phyloP scores from a whole-genome alignment of 2,329 filamentous ascomycete species.

The Pseudogymnoascus sp. region DNA sequence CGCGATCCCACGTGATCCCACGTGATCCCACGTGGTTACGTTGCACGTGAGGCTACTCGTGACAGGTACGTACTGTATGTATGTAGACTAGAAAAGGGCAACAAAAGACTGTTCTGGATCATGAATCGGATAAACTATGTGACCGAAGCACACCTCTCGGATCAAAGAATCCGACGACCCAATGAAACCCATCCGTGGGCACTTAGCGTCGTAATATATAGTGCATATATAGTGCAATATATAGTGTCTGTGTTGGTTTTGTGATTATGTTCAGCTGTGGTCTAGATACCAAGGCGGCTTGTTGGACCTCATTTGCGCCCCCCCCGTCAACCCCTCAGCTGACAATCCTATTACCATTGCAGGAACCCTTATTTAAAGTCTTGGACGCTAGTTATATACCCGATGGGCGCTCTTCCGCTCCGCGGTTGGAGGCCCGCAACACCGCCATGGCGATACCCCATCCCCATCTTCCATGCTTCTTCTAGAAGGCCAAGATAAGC shows the following conservation, averaged over 20 bases:
- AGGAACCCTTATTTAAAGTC: neutral
- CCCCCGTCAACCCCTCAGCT: slow-evolving; percentile 3
- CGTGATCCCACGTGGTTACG: too few relatives aligned
- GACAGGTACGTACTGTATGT: neutral
- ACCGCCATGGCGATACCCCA: neutral
- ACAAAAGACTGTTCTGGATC: neutral
- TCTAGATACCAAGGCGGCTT: neutral
- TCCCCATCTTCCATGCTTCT: neutral
- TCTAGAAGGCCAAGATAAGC: neutral
- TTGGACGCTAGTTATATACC: neutral
- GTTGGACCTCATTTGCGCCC: neutral
- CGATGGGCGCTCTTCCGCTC: neutral
- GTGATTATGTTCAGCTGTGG: neutral
- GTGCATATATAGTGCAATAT: neutral
- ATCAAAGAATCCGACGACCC: neutral
- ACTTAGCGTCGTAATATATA: neutral
- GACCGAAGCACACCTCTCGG: neutral
- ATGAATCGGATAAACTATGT: neutral
- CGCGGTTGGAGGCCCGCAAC: neutral
- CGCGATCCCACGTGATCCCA: too few relatives aligned
- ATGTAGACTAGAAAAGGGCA: neutral
- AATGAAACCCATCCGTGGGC: neutral
- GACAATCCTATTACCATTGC: neutral
- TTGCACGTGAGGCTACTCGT: too few relatives aligned
- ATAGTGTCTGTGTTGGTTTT: neutral